These are phyloP conservation scores for Tolypocladium ovalisporum DNA, from an alignment of 2,329 filamentous ascomycete species.

Conservation along the genomic window DNA sequence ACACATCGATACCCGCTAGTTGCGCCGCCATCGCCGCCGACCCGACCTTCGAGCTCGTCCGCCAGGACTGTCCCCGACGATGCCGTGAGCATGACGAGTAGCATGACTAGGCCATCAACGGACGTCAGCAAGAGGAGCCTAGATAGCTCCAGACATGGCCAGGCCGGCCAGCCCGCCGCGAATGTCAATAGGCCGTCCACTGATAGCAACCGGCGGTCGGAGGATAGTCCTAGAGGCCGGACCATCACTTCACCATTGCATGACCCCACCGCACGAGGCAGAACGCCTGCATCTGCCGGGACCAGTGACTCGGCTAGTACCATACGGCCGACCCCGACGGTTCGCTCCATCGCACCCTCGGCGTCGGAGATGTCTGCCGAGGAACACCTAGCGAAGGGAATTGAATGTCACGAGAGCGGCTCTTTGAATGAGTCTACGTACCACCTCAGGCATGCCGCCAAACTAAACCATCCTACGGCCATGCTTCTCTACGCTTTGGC, in stretches of 20 bases:
- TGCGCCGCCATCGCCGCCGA: constrained; percentile 51
- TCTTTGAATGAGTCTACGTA: constrained; percentile 91
- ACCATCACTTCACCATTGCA: constrained; percentile 24
- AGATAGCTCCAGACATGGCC: constrained; percentile 27
- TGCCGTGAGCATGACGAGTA: constrained; percentile 15
- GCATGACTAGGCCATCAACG: constrained; percentile 32
- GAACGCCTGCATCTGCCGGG: constrained; percentile 34
- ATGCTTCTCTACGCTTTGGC: constrained; percentile 96
- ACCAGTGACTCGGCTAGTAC: constrained; percentile 47
- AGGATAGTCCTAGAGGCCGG: constrained; percentile 38
- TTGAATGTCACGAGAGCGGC: constrained; percentile 80
- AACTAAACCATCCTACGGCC: constrained; percentile 75
- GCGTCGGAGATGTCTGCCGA: constrained; percentile 67
- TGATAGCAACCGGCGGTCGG: constrained; percentile 31
- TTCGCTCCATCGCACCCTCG: constrained; percentile 38
- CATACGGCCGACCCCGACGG: constrained; percentile 27
- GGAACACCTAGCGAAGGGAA: constrained; percentile 82
- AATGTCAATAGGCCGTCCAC: constrained; percentile 33
- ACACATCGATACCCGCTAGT: constrained; percentile 29
- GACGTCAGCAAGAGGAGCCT: constrained; percentile 40
- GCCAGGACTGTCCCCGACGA: constrained; percentile 27
- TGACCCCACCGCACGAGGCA: constrained; percentile 26
- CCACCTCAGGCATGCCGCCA: constrained; percentile 81
- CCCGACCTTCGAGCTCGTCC: constrained; percentile 47
- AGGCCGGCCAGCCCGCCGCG: constrained; percentile 30